Evolutionary conservation across 148 eudicot genomes (phyloP), one percentile per base, ranked within the genome.

Genomic region (Chenopodium formosanum): DNA sequence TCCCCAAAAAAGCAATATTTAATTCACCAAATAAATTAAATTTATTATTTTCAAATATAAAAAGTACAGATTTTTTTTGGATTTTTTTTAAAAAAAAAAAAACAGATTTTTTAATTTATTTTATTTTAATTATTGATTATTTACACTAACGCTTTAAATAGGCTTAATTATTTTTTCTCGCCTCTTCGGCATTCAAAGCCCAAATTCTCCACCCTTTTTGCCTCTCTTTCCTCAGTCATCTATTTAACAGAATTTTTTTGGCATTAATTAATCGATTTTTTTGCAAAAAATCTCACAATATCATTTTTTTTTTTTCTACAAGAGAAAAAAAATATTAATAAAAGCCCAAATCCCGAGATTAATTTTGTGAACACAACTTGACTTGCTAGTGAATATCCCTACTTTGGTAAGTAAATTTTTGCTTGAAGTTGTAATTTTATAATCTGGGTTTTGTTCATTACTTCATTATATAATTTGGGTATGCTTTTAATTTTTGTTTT

Each of bases 381-480:
- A 67, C 73, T 67, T 66, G 29, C 3, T 72, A n/a, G 67, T 72
- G 56, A 78, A 70, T 22, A 70, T 47, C 52, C 48, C 72, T 56
- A 19, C 81, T 25, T 71, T 76, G 62, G 73, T 83, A 29, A 71
- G 85, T 78, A 69, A 78, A n/a, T 69, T 81, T 40, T 34, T 40
- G 40, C 9, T 7, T 13, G 8, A 10, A 7, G 78, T 71, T 12
- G 11, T 31, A 23, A 19, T 83, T 73, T 50, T n/a, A 77, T 80
- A 70, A 74, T 76, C 74, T 82, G 83, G 79, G 82, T 83, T 83
- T 81, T 74, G 76, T 83, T 74, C 56, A 29, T 62, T 23, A 22
- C 23, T 79, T 75, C 63, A 69, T 81, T 83, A 23, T 32, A 52
- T 48, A 12, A 78, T 81, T 73, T 78, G 84, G 82, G 84, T 81